These are phyloP conservation scores for Allantophomopsis cytisporea DNA, from an alignment of 2,329 filamentous ascomycete species.

Conservation along the genomic window DNA sequence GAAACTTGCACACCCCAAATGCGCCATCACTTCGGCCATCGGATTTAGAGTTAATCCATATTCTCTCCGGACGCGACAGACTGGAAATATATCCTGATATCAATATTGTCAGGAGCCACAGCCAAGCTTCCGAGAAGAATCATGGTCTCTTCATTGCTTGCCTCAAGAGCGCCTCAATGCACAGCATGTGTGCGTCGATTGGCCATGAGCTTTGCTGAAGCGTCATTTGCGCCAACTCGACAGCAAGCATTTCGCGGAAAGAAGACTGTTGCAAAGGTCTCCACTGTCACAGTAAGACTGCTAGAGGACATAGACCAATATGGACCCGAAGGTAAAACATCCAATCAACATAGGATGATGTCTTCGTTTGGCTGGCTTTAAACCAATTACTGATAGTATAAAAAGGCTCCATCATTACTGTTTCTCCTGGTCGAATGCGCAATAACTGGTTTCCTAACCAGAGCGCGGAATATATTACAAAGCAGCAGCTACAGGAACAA, in stretches of 20 bases:
- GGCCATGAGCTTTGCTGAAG: slow-evolving; percentile 9
- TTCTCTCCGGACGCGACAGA: too few species aligned
- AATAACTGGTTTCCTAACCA: slow-evolving; percentile 36
- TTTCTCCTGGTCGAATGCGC: slow-evolving; percentile 37
- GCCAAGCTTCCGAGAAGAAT: too few species aligned
- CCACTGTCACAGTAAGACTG: slow-evolving; percentile 32
- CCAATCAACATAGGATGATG: background rate
- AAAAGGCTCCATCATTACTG: slow-evolving; percentile 34
- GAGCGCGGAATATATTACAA: slow-evolving; percentile 36
- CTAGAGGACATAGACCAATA: slow-evolving; percentile 35
- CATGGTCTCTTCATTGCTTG: slow-evolving; percentile 3
- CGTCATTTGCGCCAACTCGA: slow-evolving; percentile 6
- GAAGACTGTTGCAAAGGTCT: slow-evolving; percentile 24
- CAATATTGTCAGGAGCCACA: too few species aligned
- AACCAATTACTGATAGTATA: background rate
- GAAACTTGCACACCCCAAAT: too few species aligned
- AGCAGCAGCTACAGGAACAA: slow-evolving; percentile 27
- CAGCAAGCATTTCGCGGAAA: slow-evolving; percentile 25
- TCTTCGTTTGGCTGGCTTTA: slow-evolving; percentile 10
- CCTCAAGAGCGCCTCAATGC: slow-evolving; percentile 3
- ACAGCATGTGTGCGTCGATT: slow-evolving; percentile 10
- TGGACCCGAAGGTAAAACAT: slow-evolving; percentile 27
- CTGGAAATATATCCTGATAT: too few species aligned
- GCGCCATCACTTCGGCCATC: too few species aligned
- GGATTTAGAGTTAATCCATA: too few species aligned